phyloP scores from a whole-genome alignment of 805 yeast species.

The Clavispora carvajalis region DNA sequence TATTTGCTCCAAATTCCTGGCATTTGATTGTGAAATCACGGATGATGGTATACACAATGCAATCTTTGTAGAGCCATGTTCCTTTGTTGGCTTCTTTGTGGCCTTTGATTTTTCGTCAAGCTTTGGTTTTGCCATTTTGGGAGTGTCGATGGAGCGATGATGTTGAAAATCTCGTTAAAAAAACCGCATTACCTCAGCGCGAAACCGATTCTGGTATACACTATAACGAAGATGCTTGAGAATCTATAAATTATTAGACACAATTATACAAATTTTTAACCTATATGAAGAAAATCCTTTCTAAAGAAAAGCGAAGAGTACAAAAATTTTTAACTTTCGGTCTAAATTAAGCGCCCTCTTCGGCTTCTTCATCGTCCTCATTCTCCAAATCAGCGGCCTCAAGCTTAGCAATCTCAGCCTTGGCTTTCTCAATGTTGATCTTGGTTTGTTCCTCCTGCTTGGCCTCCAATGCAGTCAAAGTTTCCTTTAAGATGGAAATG shows the following conservation, averaged over 20 bases:
- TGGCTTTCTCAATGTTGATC: slow-evolving; percentile 68
- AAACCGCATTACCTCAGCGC: not conserved
- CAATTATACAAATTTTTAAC: slow-evolving; percentile 1
- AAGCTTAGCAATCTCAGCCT: slow-evolving; percentile 67
- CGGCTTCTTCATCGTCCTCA: slow-evolving; percentile 27
- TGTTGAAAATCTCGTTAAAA: not conserved
- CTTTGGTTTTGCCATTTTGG: slow-evolving; percentile 20
- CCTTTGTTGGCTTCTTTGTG: slow-evolving; percentile 28
- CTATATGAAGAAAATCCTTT: not conserved
- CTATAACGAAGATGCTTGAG: not conserved
- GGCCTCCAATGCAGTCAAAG: slow-evolving; percentile 60
- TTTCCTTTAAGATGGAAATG: slow-evolving; percentile 62
- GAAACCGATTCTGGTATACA: not conserved
- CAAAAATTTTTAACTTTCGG: not conserved
- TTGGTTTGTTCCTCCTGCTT: slow-evolving; percentile 80
- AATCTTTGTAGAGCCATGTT: slow-evolving; percentile 26
- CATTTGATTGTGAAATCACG: slow-evolving; percentile 48
- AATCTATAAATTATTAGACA: slow-evolving; percentile 2
- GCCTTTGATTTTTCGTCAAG: slow-evolving; percentile 15
- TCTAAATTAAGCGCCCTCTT: slow-evolving; percentile 26
- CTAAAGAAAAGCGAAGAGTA: not conserved
- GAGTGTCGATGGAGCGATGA: not conserved
- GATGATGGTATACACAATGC: slow-evolving; percentile 74
- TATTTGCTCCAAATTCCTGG: slow-evolving; percentile 65
- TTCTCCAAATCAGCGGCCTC: slow-evolving; percentile 42